phyloP scores from a whole-genome alignment of 2,329 filamentous ascomycete genomes.

The Aspergillus novofumigatus region DNA sequence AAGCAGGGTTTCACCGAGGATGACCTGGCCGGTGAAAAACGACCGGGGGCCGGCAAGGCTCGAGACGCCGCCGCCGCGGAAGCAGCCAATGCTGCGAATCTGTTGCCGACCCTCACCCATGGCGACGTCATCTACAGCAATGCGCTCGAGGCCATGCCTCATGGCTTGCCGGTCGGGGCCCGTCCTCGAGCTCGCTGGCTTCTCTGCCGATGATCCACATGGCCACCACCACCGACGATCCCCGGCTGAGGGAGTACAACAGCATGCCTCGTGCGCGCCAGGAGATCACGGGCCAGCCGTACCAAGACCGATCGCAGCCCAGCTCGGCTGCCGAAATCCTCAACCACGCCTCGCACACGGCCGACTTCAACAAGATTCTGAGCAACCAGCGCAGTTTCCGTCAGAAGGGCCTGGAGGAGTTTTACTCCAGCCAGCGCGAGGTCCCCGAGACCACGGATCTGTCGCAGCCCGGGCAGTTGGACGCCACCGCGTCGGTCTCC shows the following conservation, averaged over 20 bases:
- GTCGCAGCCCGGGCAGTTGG: constrained; percentile 25
- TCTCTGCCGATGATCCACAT: constrained; percentile 82
- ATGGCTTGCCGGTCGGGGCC: constrained; percentile 68
- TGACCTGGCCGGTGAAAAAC: constrained; percentile 91
- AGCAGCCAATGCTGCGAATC: constrained; percentile 55
- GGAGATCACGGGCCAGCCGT: constrained; percentile 80
- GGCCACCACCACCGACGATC: constrained; percentile 71
- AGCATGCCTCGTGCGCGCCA: constrained; percentile 81
- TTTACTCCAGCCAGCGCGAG: constrained; percentile 82
- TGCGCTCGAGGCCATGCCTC: constrained; percentile 63
- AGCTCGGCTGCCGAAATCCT: constrained; percentile 74
- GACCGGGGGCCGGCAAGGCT: constrained; percentile 84
- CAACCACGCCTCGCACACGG: constrained; percentile 80
- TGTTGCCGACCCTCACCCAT: constrained; percentile 62
- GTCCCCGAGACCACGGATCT: constrained; percentile 53
- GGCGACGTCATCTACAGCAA: constrained; percentile 87
- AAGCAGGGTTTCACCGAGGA: constrained; percentile 99
- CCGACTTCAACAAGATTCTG: constrained; percentile 83
- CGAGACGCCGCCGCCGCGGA: constrained; percentile 75
- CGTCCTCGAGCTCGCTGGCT: constrained; percentile 58
- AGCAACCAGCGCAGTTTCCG: constrained; percentile 77
- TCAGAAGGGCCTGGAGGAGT: constrained; percentile 70
- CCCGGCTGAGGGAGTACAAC: constrained; percentile 74
- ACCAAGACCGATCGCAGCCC: constrained; percentile 79
- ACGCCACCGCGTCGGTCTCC: constrained; percentile 33